Evolutionary conservation across 371 early-diverging fungal genomes (phyloP).

Genomic region (Rhizopus delemar): DNA sequence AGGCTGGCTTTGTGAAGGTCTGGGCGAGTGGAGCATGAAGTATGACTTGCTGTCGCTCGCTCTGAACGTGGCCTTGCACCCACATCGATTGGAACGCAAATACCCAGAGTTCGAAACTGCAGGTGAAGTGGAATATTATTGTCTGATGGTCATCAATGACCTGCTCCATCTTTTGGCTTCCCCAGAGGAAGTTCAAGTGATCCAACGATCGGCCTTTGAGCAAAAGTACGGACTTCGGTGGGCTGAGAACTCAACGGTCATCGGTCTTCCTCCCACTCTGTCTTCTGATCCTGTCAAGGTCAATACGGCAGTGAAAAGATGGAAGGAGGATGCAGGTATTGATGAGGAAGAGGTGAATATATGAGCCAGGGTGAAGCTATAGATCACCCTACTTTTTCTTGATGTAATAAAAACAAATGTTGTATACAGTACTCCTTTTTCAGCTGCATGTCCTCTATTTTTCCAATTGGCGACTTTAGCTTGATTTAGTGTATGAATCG

Average conservation of each 20-base stretch:
- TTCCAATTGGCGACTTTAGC: too few relatives aligned
- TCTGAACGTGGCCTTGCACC: background rate
- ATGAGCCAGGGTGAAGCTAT: too few relatives aligned
- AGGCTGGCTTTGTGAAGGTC: conserved; percentile 13
- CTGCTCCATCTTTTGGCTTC: background rate
- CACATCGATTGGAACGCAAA: conserved; percentile 11
- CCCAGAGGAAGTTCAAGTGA: background rate
- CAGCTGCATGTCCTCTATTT: too few relatives aligned
- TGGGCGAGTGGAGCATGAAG: conserved; percentile 6
- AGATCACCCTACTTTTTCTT: too few relatives aligned
- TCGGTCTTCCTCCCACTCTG: too few relatives aligned
- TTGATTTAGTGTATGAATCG: too few relatives aligned
- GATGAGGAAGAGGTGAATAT: too few relatives aligned
- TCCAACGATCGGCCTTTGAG: background rate
- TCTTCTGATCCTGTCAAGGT: too few relatives aligned
- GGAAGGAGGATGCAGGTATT: too few relatives aligned
- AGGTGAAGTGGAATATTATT: conserved; percentile 13
- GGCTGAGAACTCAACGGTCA: background rate
- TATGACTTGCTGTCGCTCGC: conserved; percentile 5
- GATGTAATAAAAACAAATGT: too few relatives aligned
- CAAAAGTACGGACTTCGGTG: background rate
- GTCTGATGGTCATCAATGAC: background rate
- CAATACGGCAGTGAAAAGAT: too few relatives aligned
- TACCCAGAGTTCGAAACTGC: conserved; percentile 9
- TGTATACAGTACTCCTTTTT: too few relatives aligned